Evolutionary conservation across 345 rosid genomes (phyloP), one percentile per base, ranked within the genome.

Genomic region (Trapa incisa): DNA sequence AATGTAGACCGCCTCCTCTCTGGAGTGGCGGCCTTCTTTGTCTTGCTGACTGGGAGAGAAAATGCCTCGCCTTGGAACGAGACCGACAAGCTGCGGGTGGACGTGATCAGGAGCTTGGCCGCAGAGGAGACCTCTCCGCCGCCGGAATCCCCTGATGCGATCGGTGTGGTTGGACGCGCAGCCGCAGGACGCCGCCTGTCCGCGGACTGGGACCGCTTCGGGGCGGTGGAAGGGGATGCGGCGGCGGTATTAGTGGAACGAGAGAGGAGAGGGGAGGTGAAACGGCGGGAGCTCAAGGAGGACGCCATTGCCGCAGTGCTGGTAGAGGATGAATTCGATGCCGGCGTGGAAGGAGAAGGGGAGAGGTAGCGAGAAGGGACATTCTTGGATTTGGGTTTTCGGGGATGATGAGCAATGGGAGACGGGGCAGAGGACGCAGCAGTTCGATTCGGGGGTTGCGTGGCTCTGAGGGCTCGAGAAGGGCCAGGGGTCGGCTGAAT

Each of bases 21-120:
- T 0, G 90, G 87, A 16, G 85, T 85, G 17, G 80, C 67, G 41
- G 80, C 70, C 37, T 85, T 82, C 77, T 87, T 93, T 52, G 91
- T 85, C 79, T 81, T 93, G 47, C 95, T 84, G 73, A 88, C 75
- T 73, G 96, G 94, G 14, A 93, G 88, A 42, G 96, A 90, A 75
- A 86, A 93, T 47, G 92, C 74, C 68, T 90, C 95, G 0, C 98
- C 98, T 82, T 90, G 98, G 64, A 93, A 93, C 1, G 98, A 93
- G 73, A 93, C 97, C 32, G 97, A 93, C 71, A 93, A 78, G 62
- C 96, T 90, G 75, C 98, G 71, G 0, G 96, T 83, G 41, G 98
- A 93, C 73, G 94, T 85, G 68, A 88, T 82, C 71, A 87, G 70
- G 92, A 90, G 83, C 83, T 80, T 88, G 6, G 85, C 74, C 0